These are phyloP conservation scores for Tuber indicum DNA, from an alignment of 495 filamentous ascomycete species.

Conservation along the genomic window DNA sequence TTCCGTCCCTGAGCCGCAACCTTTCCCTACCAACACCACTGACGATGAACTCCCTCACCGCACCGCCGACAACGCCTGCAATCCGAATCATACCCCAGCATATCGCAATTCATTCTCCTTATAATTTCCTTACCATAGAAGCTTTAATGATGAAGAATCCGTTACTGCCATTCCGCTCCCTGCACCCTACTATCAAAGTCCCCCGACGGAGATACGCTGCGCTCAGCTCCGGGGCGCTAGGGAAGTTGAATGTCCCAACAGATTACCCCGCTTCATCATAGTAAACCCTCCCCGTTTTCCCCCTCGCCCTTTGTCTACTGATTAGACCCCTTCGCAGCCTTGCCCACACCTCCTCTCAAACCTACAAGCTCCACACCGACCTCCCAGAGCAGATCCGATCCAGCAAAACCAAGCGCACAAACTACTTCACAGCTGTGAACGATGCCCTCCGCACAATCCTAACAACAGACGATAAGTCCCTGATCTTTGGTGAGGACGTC, in stretches of 20 bases:
- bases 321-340: conserved; percentile 44
- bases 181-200: conserved; percentile 11
- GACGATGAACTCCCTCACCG: not conserved
- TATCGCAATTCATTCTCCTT: not conserved
- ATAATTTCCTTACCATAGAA: not conserved
- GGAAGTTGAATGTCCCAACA: conserved; percentile 68
- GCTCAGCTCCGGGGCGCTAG: conserved; percentile 14
- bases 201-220: conserved; percentile 16
- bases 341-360: conserved; percentile 60
- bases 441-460: conserved; percentile 76
- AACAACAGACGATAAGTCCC: conserved; percentile 72
- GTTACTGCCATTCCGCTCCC: conserved; percentile 15
- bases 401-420: conserved; percentile 71
- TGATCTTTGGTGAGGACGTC: conserved; percentile 95
- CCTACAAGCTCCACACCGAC: conserved; percentile 62
- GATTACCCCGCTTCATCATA: conserved; percentile 80
- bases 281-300: conserved; percentile 5
- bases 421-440: conserved; percentile 89
- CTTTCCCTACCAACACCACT: not conserved
- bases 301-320: conserved; percentile 1
- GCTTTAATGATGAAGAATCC: conserved; percentile 14
- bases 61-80: not conserved
- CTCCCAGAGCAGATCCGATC: conserved; percentile 58
- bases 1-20: not conserved
- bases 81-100: not conserved